These are phyloP conservation scores for Kwoniella dejecticola DNA, from an alignment of 768 basidiomycete genomes.

Conservation along the genomic window DNA sequence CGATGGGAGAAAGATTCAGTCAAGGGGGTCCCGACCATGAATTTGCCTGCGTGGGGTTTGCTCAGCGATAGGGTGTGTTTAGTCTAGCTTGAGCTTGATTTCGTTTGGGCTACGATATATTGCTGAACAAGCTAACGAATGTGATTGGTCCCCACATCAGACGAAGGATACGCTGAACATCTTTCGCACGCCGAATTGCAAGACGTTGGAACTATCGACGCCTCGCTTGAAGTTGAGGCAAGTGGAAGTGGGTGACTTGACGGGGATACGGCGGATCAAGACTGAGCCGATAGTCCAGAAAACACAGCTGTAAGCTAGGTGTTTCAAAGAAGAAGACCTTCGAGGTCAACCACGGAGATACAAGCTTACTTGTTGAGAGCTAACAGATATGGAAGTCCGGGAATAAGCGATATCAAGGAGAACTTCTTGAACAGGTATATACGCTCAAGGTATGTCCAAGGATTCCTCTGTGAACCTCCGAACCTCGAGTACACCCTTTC, in stretches of 20 bases:
- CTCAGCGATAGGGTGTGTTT: constrained; percentile 19
- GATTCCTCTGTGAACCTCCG: too few relatives aligned
- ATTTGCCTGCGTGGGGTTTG: constrained; percentile 22
- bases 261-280: constrained; percentile 45
- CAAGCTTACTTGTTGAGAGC: too few relatives aligned
- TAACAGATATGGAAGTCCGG: constrained; percentile 36
- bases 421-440: constrained; percentile 40
- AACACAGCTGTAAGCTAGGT: constrained; percentile 49
- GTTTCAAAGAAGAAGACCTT: too few relatives aligned
- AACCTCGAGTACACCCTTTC: too few relatives aligned
- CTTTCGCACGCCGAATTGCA: constrained; percentile 42
- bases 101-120: too few relatives aligned
- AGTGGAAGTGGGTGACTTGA: constrained; percentile 31
- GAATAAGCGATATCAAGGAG: constrained; percentile 26
- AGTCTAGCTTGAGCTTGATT: neutral
- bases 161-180: constrained; percentile 17
- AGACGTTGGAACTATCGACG: constrained; percentile 27
- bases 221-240: constrained; percentile 38
- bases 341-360: too few relatives aligned
- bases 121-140: constrained; percentile 3
- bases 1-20: constrained; percentile 31
- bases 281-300: constrained; percentile 48
- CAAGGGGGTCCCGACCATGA: constrained; percentile 1
- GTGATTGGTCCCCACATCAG: constrained; percentile 13
- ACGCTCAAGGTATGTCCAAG: constrained; percentile 25